Percentiles rank a stretch among this genome's conserved stretches.
Conservation (phyloP, 805 yeast species). For the Candida endomychidarum region DNA sequence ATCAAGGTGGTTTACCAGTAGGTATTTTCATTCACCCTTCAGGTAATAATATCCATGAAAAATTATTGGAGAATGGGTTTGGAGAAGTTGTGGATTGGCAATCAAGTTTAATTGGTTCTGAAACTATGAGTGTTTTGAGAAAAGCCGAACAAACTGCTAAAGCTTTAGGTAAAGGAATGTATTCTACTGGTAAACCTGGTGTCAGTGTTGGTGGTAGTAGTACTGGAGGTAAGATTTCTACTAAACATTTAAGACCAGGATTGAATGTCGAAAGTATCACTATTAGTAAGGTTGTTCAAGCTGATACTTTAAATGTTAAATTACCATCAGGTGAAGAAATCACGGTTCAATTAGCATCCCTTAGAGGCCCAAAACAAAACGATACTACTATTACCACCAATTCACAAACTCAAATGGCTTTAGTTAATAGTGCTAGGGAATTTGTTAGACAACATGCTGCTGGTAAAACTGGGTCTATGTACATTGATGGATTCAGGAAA, state of each 20-base stretch:
- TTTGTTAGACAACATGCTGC: conserved; percentile 65
- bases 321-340: conserved; percentile 49
- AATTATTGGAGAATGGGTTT: conserved; percentile 64
- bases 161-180: conserved; percentile 55
- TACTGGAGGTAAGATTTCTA: conserved; percentile 13
- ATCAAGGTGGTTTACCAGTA: conserved; percentile 59
- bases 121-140: conserved; percentile 60
- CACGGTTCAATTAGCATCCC: conserved; percentile 73
- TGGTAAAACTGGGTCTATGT: conserved; percentile 66
- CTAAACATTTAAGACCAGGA: conserved; percentile 42
- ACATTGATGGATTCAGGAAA: conserved; percentile 63
- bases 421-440: conserved; percentile 68
- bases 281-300: conserved; percentile 60
- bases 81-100: conserved; percentile 84
- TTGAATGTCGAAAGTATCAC: conserved; percentile 48
- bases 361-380: conserved; percentile 69
- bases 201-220: conserved; percentile 23
- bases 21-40: conserved; percentile 67
- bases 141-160: conserved; percentile 65
- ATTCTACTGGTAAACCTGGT: conserved; percentile 22
- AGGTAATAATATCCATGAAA: conserved; percentile 68
- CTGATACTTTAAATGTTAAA: conserved; percentile 65
- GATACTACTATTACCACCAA: conserved; percentile 50
- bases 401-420: conserved; percentile 43
- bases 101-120: conserved; percentile 63